Evolutionary conservation across 2,329 filamentous ascomycete species (phyloP), one percentile per base, ranked within the genome.

Genomic region (Ploettnerulaceae sp.): DNA sequence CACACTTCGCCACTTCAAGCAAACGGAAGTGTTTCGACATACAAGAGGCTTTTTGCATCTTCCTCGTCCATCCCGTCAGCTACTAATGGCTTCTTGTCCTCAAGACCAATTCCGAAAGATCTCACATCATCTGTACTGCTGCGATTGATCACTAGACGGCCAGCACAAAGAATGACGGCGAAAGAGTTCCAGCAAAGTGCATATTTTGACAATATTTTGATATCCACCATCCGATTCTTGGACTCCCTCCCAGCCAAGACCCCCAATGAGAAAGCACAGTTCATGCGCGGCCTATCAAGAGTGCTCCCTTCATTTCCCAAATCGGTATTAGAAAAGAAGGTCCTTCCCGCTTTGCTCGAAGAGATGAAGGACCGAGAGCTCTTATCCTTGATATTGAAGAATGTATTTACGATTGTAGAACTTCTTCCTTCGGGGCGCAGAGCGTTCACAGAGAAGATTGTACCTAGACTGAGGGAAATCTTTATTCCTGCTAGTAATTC

Each of bases 171-270:
- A 34, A 78, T 97, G 71, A 89, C 82, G 20, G 89, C 91, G 4
- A 81, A 79, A 44, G 91, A 95, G 59, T 97, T 98, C 57, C 93
- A 98, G 63, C 81, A 96, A 65, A 94, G 89, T 61, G 83, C 88
- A 56, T 98, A 94, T 64, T 98, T 98, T 64, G 89, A 98, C 67
- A 98, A 97, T 61, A 87, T 97, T 35, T 74, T 98, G 4, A 89
- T 98, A 17, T 95, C 90, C 0, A 96, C 93, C 0, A 95, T 98
- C 52, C 86, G 93, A 9, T 98, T 98, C 62, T 72, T 98, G 20
- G 93, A 98, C 59, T 79, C 83, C 0, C 80, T 98, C 49, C 91
- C 93, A 0, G 87, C 88, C 25, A 98, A 98, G 69, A 95, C 89
- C 1, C 77, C 87, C 0, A 86, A 81, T 52, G 93, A 98, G 62